Evolutionary conservation across 1,284 basidiomycete species (phyloP).

Genomic region (Ustilago hordei): DNA sequence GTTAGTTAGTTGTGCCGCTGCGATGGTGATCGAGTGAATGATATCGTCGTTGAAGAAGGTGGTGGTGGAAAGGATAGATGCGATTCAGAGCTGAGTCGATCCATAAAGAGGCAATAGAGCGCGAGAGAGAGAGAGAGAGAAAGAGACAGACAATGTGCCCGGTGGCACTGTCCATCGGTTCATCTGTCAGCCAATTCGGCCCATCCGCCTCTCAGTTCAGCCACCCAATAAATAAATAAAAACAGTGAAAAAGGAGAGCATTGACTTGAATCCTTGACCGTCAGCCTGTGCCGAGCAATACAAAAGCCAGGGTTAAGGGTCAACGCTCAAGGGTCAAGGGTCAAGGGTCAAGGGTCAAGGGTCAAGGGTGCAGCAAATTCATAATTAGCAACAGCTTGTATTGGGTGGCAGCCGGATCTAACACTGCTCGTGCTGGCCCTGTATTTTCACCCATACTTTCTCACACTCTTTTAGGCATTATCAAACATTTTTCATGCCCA

Average conservation of each 20-base stretch:
- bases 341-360: constrained; percentile 16
- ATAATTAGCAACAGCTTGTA: background rate
- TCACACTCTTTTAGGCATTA: no score
- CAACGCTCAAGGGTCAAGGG: constrained; percentile 13
- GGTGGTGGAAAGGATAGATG: background rate
- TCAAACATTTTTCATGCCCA: no score
- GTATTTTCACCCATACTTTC: no score
- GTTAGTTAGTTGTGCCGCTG: background rate
- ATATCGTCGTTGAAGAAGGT: background rate
- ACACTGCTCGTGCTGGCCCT: no score
- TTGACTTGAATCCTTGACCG: background rate
- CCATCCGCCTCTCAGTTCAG: background rate
- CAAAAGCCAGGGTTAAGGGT: constrained; percentile 3
- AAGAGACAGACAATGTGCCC: background rate
- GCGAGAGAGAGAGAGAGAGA: background rate
- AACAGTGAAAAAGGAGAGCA: background rate
- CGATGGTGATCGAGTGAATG: background rate
- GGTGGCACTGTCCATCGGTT: background rate
- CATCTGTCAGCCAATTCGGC: constrained; percentile 6
- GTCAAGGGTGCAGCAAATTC: constrained; percentile 18
- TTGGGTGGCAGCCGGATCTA: no score
- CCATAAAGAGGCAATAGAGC: background rate
- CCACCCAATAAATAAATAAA: background rate
- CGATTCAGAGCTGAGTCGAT: background rate
- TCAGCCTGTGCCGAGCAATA: background rate